Evolutionary conservation across 163 green algal genomes (phyloP).

Genomic region (Botryococcus braunii): DNA sequence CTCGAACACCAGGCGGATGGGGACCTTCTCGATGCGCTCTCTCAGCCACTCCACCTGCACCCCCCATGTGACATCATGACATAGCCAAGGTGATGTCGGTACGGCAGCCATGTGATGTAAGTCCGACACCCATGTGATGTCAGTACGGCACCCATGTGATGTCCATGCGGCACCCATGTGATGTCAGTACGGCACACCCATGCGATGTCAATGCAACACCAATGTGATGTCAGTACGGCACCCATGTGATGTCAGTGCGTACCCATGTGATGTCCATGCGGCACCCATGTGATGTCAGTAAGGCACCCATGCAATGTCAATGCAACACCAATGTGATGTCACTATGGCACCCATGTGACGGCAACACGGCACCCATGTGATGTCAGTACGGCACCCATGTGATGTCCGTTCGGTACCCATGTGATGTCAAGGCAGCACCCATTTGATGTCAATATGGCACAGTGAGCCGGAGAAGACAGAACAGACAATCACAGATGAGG

Average conservation of each 20-base stretch:
- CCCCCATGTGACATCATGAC: background rate
- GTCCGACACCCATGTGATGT: no score
- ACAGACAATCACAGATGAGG: no score
- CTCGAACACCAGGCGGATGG: constrained; percentile 90
- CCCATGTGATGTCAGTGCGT: background rate
- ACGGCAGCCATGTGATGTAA: background rate
- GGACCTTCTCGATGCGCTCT: constrained; percentile 48
- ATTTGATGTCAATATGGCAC: background rate
- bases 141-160: no score
- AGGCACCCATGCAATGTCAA: no score
- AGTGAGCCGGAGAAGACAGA: no score
- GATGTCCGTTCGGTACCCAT: no score
- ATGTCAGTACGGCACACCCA: no score
- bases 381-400: background rate
- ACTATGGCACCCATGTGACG: background rate
- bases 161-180: no score
- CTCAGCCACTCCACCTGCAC: constrained; percentile 91
- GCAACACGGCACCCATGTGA: background rate
- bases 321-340: no score
- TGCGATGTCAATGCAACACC: background rate
- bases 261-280: no score
- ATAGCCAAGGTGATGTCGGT: background rate
- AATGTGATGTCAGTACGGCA: background rate
- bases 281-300: background rate
- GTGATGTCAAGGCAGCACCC: no score